Base-by-base conservation (phyloP, 169 alveolate genomes). In the Plasmodium knowlesi region DNA sequence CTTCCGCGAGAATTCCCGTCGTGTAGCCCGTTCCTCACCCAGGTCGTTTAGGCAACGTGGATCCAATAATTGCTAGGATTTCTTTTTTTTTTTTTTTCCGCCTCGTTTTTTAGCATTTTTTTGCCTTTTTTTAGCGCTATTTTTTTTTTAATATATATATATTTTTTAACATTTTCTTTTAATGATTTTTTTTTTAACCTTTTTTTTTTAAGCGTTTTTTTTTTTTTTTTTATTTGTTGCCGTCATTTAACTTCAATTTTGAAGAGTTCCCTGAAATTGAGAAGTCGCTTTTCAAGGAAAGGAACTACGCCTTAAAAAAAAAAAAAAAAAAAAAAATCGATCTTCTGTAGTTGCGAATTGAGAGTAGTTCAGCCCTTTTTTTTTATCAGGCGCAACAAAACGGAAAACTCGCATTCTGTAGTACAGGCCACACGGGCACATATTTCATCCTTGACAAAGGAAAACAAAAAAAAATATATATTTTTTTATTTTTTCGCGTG, bases 51-150 rank as follows among this genome's bases (percentile, higher is more conserved):
- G 57, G n/a, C 57, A 46, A 46, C 57, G n/a, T 46, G 57, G 57
- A 46, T 46, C 67, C n/a, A n/a, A n/a, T n/a, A n/a, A n/a, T n/a
- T n/a, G n/a, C n/a, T n/a, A n/a, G n/a, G n/a, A n/a, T n/a, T n/a
- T n/a, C n/a, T n/a, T n/a, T n/a, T n/a, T n/a, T n/a, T n/a, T n/a
- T 50, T 46, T 80, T 39, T 82, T 39, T 53, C 10, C 76, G 76
- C 70, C 67, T 28, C 50, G 2, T 43, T 43, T 81, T 41, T 70
- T 3, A 14, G n/a, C 8, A 5, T 70, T 70, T 70, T 14, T 70
- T 28, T 70, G 32, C 37, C 37, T 12, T 70, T 28, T 30, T 70
- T 70, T 70, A 10, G n/a, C 19, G 37, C 28, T 67, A 6, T 5
- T 25, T n/a, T n/a, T n/a, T n/a, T n/a, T n/a, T n/a, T n/a, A n/a